Percentiles rank a stretch among this genome's conserved stretches.
Evolutionary conservation across 2,329 filamentous ascomycete species (phyloP).

Genomic region (Sordariomycetes sp.): DNA sequence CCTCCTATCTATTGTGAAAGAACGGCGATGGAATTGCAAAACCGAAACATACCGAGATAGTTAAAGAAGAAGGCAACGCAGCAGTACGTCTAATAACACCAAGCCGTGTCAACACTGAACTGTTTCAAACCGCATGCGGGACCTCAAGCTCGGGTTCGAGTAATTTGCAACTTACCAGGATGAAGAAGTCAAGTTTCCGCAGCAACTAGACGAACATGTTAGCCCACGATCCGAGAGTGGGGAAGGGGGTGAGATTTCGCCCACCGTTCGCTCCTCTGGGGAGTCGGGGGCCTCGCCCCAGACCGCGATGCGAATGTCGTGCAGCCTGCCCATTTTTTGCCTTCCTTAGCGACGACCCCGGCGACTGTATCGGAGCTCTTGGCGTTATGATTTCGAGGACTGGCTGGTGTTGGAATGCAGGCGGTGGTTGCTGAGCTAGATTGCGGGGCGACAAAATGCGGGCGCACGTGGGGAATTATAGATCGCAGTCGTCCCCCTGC

Average conservation of each 20-base stretch:
- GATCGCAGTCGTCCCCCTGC: too few species aligned
- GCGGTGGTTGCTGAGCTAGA: too few species aligned
- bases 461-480: too few species aligned
- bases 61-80: conserved; percentile 11
- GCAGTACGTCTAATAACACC: conserved; percentile 10
- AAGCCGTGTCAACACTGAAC: too few species aligned
- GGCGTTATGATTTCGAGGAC: too few species aligned
- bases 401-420: too few species aligned
- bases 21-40: not conserved
- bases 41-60: conserved; percentile 28
- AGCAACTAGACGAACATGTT: not conserved
- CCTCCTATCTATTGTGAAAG: too few species aligned
- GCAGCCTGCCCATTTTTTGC: conserved; percentile 4
- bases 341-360: too few species aligned
- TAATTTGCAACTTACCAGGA: conserved; percentile 34
- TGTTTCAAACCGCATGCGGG: too few species aligned
- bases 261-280: conserved; percentile 9
- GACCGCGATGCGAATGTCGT: conserved; percentile 8
- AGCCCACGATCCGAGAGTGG: not conserved
- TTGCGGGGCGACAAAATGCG: too few species aligned
- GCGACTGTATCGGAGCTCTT: too few species aligned
- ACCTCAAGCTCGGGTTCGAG: too few species aligned
- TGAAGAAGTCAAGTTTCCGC: conserved; percentile 35
- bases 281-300: conserved; percentile 10
- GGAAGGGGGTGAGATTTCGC: not conserved